These are phyloP conservation scores for Amanita muscaria DNA, from an alignment of 768 basidiomycete species.

Conservation along the genomic window DNA sequence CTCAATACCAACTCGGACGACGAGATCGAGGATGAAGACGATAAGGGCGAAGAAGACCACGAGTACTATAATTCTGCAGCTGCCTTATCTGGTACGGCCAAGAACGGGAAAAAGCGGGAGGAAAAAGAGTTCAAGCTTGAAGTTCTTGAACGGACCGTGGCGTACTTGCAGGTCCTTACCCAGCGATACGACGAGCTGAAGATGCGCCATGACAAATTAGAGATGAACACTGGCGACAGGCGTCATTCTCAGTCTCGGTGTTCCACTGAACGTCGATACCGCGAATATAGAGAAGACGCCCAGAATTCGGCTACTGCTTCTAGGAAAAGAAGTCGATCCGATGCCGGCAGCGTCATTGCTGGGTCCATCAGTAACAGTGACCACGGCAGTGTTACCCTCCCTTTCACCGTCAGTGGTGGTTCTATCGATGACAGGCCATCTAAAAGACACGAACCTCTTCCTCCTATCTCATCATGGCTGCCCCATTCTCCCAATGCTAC, in stretches of 20 bases:
- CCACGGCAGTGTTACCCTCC: too few species aligned
- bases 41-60: constrained; percentile 27
- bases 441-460: constrained; percentile 33
- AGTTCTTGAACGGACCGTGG: constrained; percentile 75
- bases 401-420: not conserved
- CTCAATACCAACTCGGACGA: constrained; percentile 15
- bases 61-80: constrained; percentile 20
- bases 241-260: constrained; percentile 18
- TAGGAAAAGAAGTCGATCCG: constrained; percentile 7
- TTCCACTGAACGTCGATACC: too few species aligned
- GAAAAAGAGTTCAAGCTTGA: constrained; percentile 92
- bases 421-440: constrained; percentile 9
- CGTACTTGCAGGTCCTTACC: constrained; percentile 66
- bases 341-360: too few species aligned
- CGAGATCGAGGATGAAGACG: constrained; percentile 31
- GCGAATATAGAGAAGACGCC: too few species aligned
- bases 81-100: constrained; percentile 18
- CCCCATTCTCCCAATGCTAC: constrained; percentile 28
- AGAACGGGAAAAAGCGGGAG: constrained; percentile 37
- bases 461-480: constrained; percentile 65
- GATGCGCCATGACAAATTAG: not conserved
- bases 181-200: constrained; percentile 39
- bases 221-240: too few species aligned
- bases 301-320: constrained; percentile 10
- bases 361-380: not conserved